phyloP scores from a whole-genome alignment of 768 basidiomycete species.

The Hirschioporus abietinus region DNA sequence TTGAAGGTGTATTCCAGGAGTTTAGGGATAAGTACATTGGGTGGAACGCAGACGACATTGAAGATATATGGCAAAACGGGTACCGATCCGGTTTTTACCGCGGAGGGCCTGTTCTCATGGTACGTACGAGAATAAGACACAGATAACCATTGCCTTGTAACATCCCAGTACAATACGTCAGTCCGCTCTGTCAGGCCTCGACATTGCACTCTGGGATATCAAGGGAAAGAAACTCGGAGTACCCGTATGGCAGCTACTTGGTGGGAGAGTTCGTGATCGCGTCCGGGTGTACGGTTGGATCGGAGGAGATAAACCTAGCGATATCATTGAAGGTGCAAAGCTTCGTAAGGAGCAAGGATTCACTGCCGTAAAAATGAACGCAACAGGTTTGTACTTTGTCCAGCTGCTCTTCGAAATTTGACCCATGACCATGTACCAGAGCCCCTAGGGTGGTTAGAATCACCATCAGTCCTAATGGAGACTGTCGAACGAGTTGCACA shows the following conservation, averaged over 20 bases:
- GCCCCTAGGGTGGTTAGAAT: constrained; percentile 54
- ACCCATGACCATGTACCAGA: constrained; percentile 8
- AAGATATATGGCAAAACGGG: constrained; percentile 68
- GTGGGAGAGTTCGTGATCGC: constrained; percentile 60
- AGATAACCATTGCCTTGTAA: not conserved
- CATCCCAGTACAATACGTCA: constrained; percentile 12
- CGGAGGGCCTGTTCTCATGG: constrained; percentile 69
- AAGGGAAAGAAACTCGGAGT: constrained; percentile 73
- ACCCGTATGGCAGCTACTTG: constrained; percentile 59
- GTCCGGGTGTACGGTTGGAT: constrained; percentile 59
- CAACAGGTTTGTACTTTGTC: constrained; percentile 33
- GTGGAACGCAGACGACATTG: constrained; percentile 58
- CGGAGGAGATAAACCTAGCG: constrained; percentile 39
- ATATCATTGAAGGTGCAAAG: constrained; percentile 47
- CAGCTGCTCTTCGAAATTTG: not conserved
- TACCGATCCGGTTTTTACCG: constrained; percentile 69
- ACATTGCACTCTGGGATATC: constrained; percentile 74
- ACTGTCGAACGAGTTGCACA: constrained; percentile 48
- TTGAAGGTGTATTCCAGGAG: constrained; percentile 61
- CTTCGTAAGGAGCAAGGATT: constrained; percentile 57
- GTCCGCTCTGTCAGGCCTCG: constrained; percentile 54
- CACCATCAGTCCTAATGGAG: constrained; percentile 44
- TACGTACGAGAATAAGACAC: constrained; percentile 13
- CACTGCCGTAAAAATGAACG: constrained; percentile 72
- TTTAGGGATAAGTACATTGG: constrained; percentile 56